phyloP scores from a whole-genome alignment of 2,329 filamentous ascomycete species.

The Xylaria sp. region DNA sequence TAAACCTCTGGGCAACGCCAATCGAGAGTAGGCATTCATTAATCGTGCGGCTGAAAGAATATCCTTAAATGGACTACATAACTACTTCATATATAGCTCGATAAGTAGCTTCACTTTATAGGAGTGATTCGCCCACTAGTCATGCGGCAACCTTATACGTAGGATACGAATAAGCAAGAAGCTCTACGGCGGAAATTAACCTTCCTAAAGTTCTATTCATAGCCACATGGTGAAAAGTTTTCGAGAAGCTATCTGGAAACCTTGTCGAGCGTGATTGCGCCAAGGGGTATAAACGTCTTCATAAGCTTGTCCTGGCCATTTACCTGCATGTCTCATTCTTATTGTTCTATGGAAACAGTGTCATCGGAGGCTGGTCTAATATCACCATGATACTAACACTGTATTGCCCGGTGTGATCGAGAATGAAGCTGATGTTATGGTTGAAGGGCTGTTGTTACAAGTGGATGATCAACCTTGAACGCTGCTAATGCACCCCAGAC shows the following conservation, averaged over 20 bases:
- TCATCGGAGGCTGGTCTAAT: not conserved
- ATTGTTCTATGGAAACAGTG: not conserved
- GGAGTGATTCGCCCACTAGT: not conserved
- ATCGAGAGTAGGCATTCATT: not conserved
- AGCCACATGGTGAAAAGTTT: not conserved
- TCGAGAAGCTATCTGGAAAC: not conserved
- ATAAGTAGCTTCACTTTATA: not conserved
- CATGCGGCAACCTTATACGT: not conserved
- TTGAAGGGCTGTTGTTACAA: not conserved
- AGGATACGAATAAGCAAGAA: not conserved
- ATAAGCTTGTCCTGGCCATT: not conserved
- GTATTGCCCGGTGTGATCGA: not conserved
- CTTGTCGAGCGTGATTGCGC: not conserved
- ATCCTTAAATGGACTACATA: not conserved
- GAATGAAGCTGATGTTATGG: not conserved
- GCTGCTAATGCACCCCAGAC: constrained; percentile 31
- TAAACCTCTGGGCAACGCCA: not conserved
- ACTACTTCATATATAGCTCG: not conserved
- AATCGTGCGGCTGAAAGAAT: not conserved
- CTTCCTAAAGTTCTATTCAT: not conserved
- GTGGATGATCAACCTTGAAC: constrained; percentile 5
- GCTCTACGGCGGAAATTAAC: not conserved
- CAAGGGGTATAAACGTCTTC: not conserved
- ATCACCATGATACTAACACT: not conserved
- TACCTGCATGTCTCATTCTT: not conserved